Evolutionary conservation across 1,139 yeast genomes (phyloP).

Genomic region (Ashbya aceris): DNA sequence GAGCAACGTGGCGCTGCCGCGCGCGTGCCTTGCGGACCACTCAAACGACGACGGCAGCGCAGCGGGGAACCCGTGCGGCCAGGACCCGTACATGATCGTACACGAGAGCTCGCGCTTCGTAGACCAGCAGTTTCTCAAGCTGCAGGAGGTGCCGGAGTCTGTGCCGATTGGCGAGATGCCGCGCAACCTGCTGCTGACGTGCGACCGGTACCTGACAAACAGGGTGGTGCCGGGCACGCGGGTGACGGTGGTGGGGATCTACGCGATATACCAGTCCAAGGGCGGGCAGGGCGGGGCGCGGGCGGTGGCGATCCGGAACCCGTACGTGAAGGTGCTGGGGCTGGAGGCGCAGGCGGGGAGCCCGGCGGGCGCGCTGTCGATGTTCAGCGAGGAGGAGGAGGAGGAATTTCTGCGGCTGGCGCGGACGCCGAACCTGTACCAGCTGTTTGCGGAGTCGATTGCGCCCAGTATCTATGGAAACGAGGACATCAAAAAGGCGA

Average conservation of each 20-base stretch:
- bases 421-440: constrained; percentile 75
- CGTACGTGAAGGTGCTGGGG: constrained; percentile 82
- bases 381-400: constrained; percentile 83
- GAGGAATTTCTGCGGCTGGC: constrained; percentile 79
- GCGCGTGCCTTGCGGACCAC: constrained; percentile 43
- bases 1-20: constrained; percentile 60
- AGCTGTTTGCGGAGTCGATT: constrained; percentile 75
- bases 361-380: constrained; percentile 45
- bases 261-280: constrained; percentile 76
- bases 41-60: constrained; percentile 32
- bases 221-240: constrained; percentile 92
- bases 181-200: constrained; percentile 77
- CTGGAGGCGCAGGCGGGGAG: constrained; percentile 75
- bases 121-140: constrained; percentile 87
- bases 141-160: constrained; percentile 95
- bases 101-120: constrained; percentile 89
- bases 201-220: constrained; percentile 85
- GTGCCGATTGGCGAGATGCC: constrained; percentile 99
- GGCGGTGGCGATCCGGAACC: constrained; percentile 85
- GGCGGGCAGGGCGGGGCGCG: constrained; percentile 26
- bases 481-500: constrained; percentile 84
- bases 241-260: constrained; percentile 84
- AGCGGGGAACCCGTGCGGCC: constrained; percentile 61
- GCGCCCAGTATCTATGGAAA: constrained; percentile 97
- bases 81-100: constrained; percentile 85